Conservation (phyloP, 495 filamentous ascomycete genomes). For the Talaromyces trachyspermus region DNA sequence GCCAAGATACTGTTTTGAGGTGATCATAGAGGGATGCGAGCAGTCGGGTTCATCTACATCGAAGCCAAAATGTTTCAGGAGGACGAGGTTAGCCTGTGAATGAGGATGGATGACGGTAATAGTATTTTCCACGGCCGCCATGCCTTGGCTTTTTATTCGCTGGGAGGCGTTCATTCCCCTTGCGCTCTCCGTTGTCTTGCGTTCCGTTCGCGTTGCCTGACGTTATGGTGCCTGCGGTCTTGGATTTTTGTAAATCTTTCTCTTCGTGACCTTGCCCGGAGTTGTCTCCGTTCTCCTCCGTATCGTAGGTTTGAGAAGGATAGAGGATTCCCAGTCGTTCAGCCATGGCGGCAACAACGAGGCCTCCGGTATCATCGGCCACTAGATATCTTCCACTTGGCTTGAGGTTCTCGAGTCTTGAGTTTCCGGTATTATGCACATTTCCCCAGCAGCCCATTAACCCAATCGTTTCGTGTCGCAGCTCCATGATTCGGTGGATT, state of each 20-base stretch:
- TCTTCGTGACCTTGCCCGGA: slow-evolving; percentile 1
- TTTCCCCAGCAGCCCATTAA: slow-evolving; percentile 62
- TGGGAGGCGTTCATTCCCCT: slow-evolving; percentile 13
- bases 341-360: slow-evolving; percentile 80
- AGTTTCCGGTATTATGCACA: slow-evolving; percentile 43
- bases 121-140: slow-evolving; percentile 63
- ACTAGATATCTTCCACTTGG: slow-evolving; percentile 74
- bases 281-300: slow-evolving; percentile 13
- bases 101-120: slow-evolving; percentile 84
- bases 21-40: slow-evolving; percentile 74
- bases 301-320: slow-evolving; percentile 31
- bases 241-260: background rate
- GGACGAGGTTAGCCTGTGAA: slow-evolving; percentile 77
- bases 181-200: slow-evolving; percentile 9
- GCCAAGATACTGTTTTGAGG: slow-evolving; percentile 79
- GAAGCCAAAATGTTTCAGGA: slow-evolving; percentile 82
- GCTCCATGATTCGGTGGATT: slow-evolving; percentile 70
- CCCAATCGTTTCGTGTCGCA: slow-evolving; percentile 78
- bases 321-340: slow-evolving; percentile 86
- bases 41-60: slow-evolving; percentile 59
- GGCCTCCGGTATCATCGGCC: slow-evolving; percentile 82
- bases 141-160: slow-evolving; percentile 23
- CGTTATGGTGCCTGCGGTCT: background rate
- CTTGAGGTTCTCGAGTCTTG: slow-evolving; percentile 25
- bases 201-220: slow-evolving; percentile 4